Evolutionary conservation across 1,139 yeast genomes (phyloP), one percentile per base, ranked within the genome.

Genomic region (Suhomyces maxii): DNA sequence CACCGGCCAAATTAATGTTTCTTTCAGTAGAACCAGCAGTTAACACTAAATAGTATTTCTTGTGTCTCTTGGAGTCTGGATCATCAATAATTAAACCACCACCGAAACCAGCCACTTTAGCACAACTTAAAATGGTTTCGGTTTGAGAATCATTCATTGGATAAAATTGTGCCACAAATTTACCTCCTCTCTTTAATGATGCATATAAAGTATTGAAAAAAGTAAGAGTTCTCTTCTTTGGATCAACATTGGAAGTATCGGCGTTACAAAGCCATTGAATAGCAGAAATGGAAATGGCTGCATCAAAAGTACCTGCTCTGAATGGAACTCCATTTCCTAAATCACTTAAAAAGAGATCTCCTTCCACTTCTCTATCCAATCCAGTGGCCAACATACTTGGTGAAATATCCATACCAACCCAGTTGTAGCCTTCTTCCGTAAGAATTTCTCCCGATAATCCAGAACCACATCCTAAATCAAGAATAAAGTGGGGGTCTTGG

Each of bases 251-350:
- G 2, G 89, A 68, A 4, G 89, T 79, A 64, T 93, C 99, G 3
- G 99, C 99, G 64, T 93, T 93, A 73, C 98, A 89, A 39, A 93
- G 79, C 99, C 99, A 93, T 66, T 93, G 99, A 47, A 93, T 89
- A 5, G 95, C 99, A 40, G 96, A 87, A 55, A 93, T 89, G 23
- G 96, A 86, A 38, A 93, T 88, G 3, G 97, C 99, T 1, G 98
- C 98, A 68, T 95, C 99, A 64, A 93, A 93, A 0, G 96, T 80
- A 45, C 99, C 99, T 1, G 99, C 90, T 59, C 99, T 77, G 61
- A 93, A 93, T 7, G 99, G 99, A 5, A 95, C 78, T 26, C 99
- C 99, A 50, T 79, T 77, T 36, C 99, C 99, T 77, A 93, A 87
- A 71, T 93, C 99, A 36, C 89, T 85, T 48, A 91, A 71, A 63